Percentiles rank a stretch among this genome's conserved stretches.
These are phyloP conservation scores for Penicillium oxalicum DNA, from an alignment of 2,329 filamentous ascomycete species.

Conservation along the genomic window DNA sequence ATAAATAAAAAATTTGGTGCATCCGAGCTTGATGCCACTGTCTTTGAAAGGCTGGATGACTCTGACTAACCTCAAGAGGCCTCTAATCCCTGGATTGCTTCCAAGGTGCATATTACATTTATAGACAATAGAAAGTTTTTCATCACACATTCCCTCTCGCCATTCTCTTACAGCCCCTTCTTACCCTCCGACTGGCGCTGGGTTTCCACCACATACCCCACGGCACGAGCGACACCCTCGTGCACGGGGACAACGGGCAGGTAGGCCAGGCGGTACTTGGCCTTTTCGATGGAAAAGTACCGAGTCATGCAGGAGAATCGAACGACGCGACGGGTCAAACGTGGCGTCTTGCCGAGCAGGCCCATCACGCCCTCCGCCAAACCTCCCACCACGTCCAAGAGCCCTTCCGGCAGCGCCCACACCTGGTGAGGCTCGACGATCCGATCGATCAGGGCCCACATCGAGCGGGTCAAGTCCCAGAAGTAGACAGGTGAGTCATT, in stretches of 20 bases:
- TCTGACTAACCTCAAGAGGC: too few species aligned
- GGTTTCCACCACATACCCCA: conserved; percentile 36
- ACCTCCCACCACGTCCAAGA: conserved; percentile 37
- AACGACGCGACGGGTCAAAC: conserved; percentile 40
- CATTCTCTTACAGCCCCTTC: conserved; percentile 32
- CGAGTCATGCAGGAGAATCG: conserved; percentile 46
- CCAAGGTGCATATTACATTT: conserved; percentile 13
- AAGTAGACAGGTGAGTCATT: conserved; percentile 87
- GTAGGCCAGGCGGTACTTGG: conserved; percentile 43
- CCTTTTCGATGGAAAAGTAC: conserved; percentile 44
- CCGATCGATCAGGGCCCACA: conserved; percentile 58
- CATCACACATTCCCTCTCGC: conserved; percentile 4
- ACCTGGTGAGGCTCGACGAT: conserved; percentile 40
- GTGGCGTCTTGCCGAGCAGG: conserved; percentile 42
- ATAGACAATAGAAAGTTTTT: conserved; percentile 10
- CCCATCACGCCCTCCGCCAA: conserved; percentile 39
- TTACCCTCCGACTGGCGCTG: conserved; percentile 31
- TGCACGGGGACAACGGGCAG: conserved; percentile 40
- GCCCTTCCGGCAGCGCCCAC: conserved; percentile 37
- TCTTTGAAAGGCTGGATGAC: too few species aligned
- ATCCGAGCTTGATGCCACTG: too few species aligned
- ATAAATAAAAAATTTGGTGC: too few species aligned
- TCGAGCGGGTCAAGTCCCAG: conserved; percentile 75
- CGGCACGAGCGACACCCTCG: conserved; percentile 44
- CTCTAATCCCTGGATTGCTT: not conserved